Evolutionary conservation across 2,329 filamentous ascomycete species (phyloP).

Genomic region (Erysiphe neolycopersici): DNA sequence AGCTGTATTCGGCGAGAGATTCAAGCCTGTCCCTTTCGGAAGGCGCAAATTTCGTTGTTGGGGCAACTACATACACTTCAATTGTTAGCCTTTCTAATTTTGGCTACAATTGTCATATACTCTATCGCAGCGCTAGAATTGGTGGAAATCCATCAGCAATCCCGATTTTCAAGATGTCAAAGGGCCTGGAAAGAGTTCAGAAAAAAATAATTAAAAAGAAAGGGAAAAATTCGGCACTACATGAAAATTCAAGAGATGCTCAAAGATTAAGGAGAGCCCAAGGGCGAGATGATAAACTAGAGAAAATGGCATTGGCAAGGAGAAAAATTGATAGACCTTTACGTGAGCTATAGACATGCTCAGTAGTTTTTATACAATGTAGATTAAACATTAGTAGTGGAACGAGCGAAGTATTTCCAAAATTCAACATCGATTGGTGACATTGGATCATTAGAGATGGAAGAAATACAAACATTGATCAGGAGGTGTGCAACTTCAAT

Average conservation of each 20-base stretch:
- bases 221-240: slow-evolving; percentile 44
- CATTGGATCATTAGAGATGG: slow-evolving; percentile 22
- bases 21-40: too few relatives aligned
- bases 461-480: slow-evolving; percentile 33
- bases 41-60: too few relatives aligned
- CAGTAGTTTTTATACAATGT: not conserved
- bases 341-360: slow-evolving; percentile 19
- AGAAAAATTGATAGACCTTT: slow-evolving; percentile 50
- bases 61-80: too few relatives aligned
- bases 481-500: slow-evolving; percentile 21
- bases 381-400: slow-evolving; percentile 20
- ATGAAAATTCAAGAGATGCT: slow-evolving; percentile 73
- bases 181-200: slow-evolving; percentile 52
- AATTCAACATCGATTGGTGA: slow-evolving; percentile 28
- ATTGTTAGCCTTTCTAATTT: too few relatives aligned
- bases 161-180: slow-evolving; percentile 33
- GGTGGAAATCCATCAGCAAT: not conserved
- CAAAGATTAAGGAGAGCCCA: slow-evolving; percentile 54
- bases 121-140: too few relatives aligned
- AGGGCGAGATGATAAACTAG: slow-evolving; percentile 58
- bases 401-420: slow-evolving; percentile 46
- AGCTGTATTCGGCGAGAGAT: too few relatives aligned
- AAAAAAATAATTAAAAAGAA: slow-evolving; percentile 84
- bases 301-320: slow-evolving; percentile 40
- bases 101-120: too few relatives aligned